Percentiles rank a stretch among this genome's conserved stretches.
These are phyloP conservation scores for Rhodamnia rubescens DNA, from an alignment of 345 rosid genomes.

Conservation along the genomic window DNA sequence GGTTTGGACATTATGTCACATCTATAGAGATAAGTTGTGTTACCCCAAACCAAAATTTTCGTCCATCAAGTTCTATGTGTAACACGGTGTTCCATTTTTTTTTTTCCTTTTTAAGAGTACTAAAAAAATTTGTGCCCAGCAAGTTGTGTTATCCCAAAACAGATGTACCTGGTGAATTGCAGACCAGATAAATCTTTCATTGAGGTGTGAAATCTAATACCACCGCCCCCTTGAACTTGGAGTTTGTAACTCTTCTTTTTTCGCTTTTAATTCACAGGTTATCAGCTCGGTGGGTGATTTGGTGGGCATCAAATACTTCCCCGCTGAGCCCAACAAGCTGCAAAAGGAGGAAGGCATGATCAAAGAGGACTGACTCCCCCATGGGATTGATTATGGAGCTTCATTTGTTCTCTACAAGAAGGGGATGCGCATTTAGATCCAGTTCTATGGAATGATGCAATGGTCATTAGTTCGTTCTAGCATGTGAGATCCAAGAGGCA, in stretches of 20 bases:
- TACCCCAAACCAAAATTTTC: background rate
- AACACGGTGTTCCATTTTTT: background rate
- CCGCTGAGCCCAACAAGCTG: constrained; percentile 56
- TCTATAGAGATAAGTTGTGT: background rate
- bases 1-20: background rate
- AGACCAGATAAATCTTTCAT: background rate
- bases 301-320: constrained; percentile 79
- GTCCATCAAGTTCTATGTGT: background rate
- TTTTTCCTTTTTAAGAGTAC: background rate
- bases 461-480: background rate
- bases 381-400: background rate
- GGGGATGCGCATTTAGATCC: background rate
- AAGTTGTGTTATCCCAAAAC: no score
- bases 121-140: no score
- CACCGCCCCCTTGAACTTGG: background rate
- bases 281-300: constrained; percentile 70
- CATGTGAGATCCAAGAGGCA: background rate
- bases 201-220: background rate
- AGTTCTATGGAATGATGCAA: background rate
- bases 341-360: background rate
- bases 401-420: background rate
- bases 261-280: constrained; percentile 28
- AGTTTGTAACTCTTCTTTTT: background rate
- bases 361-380: constrained; percentile 5
- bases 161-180: background rate